phyloP scores from a whole-genome alignment of 78 protist genomes.

The Polysphondylium violaceum region DNA sequence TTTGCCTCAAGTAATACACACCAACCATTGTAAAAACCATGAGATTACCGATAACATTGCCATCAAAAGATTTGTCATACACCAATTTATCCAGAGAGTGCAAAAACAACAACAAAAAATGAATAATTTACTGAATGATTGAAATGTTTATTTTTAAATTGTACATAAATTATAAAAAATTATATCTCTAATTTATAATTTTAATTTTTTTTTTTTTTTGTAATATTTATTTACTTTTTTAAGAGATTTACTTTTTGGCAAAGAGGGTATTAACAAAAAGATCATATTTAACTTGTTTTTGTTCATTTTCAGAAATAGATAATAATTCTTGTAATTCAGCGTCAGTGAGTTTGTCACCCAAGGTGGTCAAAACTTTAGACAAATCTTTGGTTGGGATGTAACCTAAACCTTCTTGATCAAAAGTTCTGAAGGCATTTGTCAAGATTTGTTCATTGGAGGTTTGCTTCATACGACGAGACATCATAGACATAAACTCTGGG shows the following conservation, averaged over 20 bases:
- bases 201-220: too few relatives aligned
- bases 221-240: too few relatives aligned
- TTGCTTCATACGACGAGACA: slow-evolving; percentile 87
- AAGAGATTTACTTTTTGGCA: slow-evolving; percentile 67
- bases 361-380: slow-evolving; percentile 70
- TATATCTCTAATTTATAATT: too few relatives aligned
- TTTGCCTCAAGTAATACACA: too few relatives aligned
- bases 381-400: slow-evolving; percentile 77
- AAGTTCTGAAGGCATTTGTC: slow-evolving; percentile 77
- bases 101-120: too few relatives aligned
- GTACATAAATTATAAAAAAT: too few relatives aligned
- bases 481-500: slow-evolving; percentile 89
- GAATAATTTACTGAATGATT: too few relatives aligned
- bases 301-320: slow-evolving; percentile 74
- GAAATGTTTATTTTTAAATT: too few relatives aligned
- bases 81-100: too few relatives aligned
- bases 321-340: slow-evolving; percentile 73
- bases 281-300: slow-evolving; percentile 77
- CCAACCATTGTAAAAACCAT: too few relatives aligned
- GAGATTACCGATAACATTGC: too few relatives aligned
- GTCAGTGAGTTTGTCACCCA: slow-evolving; percentile 77
- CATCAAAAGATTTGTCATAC: too few relatives aligned
- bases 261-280: slow-evolving; percentile 75
- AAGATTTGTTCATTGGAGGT: slow-evolving; percentile 73
- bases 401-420: slow-evolving; percentile 80